Base-by-base conservation (phyloP, 345 rosid species). In the Luvunga scandens region DNA sequence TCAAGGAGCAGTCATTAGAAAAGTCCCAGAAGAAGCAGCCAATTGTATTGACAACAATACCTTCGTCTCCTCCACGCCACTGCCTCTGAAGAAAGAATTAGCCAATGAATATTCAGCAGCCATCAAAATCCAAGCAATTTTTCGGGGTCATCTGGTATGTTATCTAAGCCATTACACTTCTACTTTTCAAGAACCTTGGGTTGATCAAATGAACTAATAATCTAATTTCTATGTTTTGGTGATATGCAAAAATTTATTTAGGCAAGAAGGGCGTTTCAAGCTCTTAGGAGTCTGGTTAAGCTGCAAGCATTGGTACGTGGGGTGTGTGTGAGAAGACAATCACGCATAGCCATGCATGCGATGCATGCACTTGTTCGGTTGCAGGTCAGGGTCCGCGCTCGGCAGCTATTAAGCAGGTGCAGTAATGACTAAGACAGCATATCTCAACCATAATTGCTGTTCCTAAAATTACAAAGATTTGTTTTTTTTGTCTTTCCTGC, bases 141-240 rank as follows among this genome's bases (percentile, higher is more conserved):
- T 93, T 91, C 85, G 98, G 84, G 97, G 91, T 38, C 98, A 91
- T 83, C 93, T 95, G 75, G 98, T 92, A 85, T 80, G 56, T 68
- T 25, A 16, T 48, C 71, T 2, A 27, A 65, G 5, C 62, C 14
- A 66, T 45, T 57, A 30, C 24, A 9, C 16, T 16, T 50, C 50
- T 55, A 45, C 22, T 21, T 2, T 50, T 18, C 13, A 22, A 24
- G 18, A 42, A 27, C 3, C n/a, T n/a, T 39, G 13, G 45, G n/a
- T 59, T 28, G 79, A 21, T 59, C 4, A 30, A 28, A 31, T 30
- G 28, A 64, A 71, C 36, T 66, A 22, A 72, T 73, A 12, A 13
- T 19, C 2, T 21, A 38, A 33, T 50, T 33, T 48, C 50, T 71
- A 61, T 27, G 61, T 62, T 67, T 72, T 53, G 36, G 62, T 55